Conservation (phyloP, 306 rosid genomes). For the Cyamopsis tetragonoloba region DNA sequence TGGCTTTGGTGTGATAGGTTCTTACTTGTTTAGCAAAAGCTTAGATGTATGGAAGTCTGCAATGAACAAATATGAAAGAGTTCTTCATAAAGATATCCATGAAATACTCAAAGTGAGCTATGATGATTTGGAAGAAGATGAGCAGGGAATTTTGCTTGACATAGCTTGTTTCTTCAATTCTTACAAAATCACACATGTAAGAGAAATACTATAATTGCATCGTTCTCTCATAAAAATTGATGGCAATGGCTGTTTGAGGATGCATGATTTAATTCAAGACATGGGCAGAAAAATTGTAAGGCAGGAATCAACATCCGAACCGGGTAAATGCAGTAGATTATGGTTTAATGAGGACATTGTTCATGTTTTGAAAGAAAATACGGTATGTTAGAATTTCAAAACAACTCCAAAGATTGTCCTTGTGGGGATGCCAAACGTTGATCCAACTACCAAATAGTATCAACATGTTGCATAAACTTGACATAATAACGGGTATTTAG, state of each 20-base stretch:
- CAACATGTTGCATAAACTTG: background rate
- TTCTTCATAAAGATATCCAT: background rate
- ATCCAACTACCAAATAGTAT: background rate
- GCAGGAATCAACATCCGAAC: background rate
- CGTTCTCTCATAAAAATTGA: slow-evolving; percentile 2
- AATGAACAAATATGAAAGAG: background rate
- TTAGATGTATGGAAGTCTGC: background rate
- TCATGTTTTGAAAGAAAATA: slow-evolving; percentile 5
- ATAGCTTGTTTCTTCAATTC: slow-evolving; percentile 10
- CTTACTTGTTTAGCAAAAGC: background rate
- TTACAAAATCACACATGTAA: background rate
- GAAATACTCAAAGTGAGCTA: background rate
- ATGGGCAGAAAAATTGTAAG: slow-evolving; percentile 15
- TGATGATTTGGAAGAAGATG: slow-evolving; percentile 10
- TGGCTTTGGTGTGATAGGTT: slow-evolving; percentile 9
- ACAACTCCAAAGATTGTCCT: background rate
- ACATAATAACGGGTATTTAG: background rate
- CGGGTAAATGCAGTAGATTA: background rate
- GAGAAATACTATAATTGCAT: background rate
- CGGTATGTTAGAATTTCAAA: background rate
- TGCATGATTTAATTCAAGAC: slow-evolving; percentile 8
- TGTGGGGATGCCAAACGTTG: background rate
- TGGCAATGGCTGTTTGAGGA: background rate
- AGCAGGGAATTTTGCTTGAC: background rate
- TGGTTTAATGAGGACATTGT: slow-evolving; percentile 5